Evolutionary conservation across 805 yeast species (phyloP).

Genomic region (Yamadazyma sp.): DNA sequence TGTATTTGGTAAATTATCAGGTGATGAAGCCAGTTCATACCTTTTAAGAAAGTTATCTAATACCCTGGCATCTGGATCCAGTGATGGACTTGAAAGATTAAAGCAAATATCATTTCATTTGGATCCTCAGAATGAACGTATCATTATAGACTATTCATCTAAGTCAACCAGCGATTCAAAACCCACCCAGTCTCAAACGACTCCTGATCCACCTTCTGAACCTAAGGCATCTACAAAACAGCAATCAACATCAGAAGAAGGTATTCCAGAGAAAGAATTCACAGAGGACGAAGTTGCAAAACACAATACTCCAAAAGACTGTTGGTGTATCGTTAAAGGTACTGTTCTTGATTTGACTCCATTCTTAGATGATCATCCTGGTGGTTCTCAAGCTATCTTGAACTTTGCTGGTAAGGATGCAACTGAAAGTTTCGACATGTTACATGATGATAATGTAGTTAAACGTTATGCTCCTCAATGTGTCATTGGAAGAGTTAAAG

Average conservation of each 20-base stretch:
- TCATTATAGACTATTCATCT: slow-evolving; percentile 28
- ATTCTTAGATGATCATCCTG: slow-evolving; percentile 52
- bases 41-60: slow-evolving; percentile 27
- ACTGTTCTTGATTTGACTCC: slow-evolving; percentile 48
- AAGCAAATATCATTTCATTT: slow-evolving; percentile 43
- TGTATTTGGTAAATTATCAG: slow-evolving; percentile 49
- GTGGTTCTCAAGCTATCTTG: slow-evolving; percentile 55
- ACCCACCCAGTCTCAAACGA: background rate
- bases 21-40: slow-evolving; percentile 37
- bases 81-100: slow-evolving; percentile 25
- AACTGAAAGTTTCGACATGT: slow-evolving; percentile 48
- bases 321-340: slow-evolving; percentile 55
- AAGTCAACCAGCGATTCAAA: too few species aligned
- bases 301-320: slow-evolving; percentile 44
- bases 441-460: slow-evolving; percentile 56
- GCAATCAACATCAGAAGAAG: background rate
- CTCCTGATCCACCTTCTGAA: background rate
- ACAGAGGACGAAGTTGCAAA: slow-evolving; percentile 45
- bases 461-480: slow-evolving; percentile 45
- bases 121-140: slow-evolving; percentile 32
- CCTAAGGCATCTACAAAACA: background rate
- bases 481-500: slow-evolving; percentile 52
- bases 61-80: slow-evolving; percentile 8
- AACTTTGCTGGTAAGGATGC: slow-evolving; percentile 49
- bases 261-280: slow-evolving; percentile 47